Conservation (phyloP, 495 filamentous ascomycete genomes). For the Aspergillus sparsus region DNA sequence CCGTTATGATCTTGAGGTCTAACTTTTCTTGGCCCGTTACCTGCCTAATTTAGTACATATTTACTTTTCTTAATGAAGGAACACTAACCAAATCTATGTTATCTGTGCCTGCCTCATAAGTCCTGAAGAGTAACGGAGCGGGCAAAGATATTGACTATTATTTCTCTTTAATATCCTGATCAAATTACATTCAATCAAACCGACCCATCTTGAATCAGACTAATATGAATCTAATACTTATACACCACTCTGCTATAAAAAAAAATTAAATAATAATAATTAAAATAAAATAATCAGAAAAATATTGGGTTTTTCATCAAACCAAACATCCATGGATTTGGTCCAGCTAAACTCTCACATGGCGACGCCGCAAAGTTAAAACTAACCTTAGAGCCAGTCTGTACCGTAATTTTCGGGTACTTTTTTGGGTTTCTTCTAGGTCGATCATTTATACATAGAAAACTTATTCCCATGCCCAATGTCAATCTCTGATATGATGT, state of each 20-base stretch:
- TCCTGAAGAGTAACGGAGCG: slow-evolving; percentile 5
- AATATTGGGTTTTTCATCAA: neutral
- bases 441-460: slow-evolving; percentile 22
- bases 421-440: slow-evolving; percentile 7
- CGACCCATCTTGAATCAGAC: neutral
- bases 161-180: too few relatives aligned
- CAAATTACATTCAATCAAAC: too few relatives aligned
- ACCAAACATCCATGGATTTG: neutral
- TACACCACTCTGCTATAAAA: too few relatives aligned
- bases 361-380: slow-evolving; percentile 7
- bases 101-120: neutral
- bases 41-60: too few relatives aligned
- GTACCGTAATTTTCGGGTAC: slow-evolving; percentile 11
- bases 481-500: neutral
- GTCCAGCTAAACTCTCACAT: slow-evolving; percentile 1
- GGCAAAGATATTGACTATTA: neutral
- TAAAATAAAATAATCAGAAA: neutral
- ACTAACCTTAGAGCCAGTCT: slow-evolving; percentile 6
- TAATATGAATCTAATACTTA: neutral
- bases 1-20: neutral
- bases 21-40: too few relatives aligned
- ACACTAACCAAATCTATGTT: neutral
- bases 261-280: too few relatives aligned
- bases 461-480: neutral
- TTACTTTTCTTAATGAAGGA: too few relatives aligned